Base-by-base conservation (phyloP, 441 rosid species). In the Erysimum cheiri region DNA sequence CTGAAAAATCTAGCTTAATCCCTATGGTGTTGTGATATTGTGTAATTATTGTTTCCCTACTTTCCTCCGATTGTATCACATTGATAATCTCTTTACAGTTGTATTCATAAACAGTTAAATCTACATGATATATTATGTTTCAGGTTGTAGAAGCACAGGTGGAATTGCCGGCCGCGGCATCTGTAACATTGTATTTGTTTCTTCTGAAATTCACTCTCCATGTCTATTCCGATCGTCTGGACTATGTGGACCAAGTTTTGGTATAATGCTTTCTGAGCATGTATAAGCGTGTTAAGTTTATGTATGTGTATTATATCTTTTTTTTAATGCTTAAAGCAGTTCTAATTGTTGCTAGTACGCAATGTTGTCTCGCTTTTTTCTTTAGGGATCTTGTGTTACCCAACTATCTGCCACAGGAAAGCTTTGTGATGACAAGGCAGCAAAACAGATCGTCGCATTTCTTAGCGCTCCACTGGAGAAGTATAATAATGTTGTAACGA, bases 221-320 rank as follows among this genome's bases (percentile, higher is more conserved):
- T 80, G 98, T 95, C 57, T 92, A 95, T 67, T 88, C 99, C 12
- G 99, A 95, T 61, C 91, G 99, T 43, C 89, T 95, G 75, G 96
- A 95, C 74, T 95, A 92, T 77, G 97, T 92, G n/a, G 99, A 95
- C 83, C 88, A 92, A 89, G 98, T 94, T 48, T 76, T 94, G 99
- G 99, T 92, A 92, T 79, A 71, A 57, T 31, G 37, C 62, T 73
- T 65, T 65, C 63, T 39, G 66, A 62, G 46, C 60, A 29, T 41
- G 59, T 46, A 56, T 73, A 63, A 55, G 54, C 63, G 12, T 73
- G 46, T 46, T 29, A 54, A 61, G 22, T 68, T 55, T 55, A 19
- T 62, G 43, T 2, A 40, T 60, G 33, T 40, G 26, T 28, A 35
- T 37, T 60, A 73, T 22, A 1, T 22, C 11, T 12, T 28, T 58